Evolutionary conservation across 768 basidiomycete species (phyloP).

Genomic region (Mycena alexandri): DNA sequence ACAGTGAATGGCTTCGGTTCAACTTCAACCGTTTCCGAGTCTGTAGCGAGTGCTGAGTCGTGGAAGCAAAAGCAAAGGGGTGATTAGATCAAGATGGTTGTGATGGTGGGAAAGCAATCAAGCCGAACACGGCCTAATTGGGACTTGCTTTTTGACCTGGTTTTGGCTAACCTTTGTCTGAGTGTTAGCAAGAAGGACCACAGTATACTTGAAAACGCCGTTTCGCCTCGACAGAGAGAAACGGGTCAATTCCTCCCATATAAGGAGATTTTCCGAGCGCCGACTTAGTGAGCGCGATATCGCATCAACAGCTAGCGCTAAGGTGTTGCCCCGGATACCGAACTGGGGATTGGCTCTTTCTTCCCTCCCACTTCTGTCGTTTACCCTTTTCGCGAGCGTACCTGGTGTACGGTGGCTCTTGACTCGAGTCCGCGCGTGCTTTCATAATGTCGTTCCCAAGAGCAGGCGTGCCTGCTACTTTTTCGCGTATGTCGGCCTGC

Average conservation of each 20-base stretch:
- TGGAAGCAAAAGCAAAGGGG: slow-evolving; percentile 5
- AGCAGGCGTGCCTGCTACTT: slow-evolving; percentile 30
- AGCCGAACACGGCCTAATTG: not conserved
- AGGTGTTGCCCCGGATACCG: slow-evolving; percentile 1
- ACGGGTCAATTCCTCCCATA: no score
- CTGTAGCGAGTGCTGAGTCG: not conserved
- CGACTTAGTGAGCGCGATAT: no score
- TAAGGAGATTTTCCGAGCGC: no score
- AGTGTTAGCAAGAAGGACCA: no score
- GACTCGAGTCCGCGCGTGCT: slow-evolving; percentile 25
- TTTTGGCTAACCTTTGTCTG: no score
- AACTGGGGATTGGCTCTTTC: not conserved
- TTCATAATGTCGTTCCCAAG: slow-evolving; percentile 35
- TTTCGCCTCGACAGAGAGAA: no score
- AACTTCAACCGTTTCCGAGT: not conserved
- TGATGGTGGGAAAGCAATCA: not conserved
- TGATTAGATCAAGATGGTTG: not conserved
- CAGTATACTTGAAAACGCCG: no score
- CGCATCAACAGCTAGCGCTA: no score
- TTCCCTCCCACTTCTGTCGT: slow-evolving; percentile 12
- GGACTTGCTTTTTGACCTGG: no score
- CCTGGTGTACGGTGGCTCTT: slow-evolving; percentile 36
- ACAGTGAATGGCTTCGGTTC: not conserved
- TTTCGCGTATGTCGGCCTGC: slow-evolving; percentile 20
- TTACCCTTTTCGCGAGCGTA: slow-evolving; percentile 27